Conservation (phyloP, 2,329 filamentous ascomycete species). For the Capronia coronata region DNA sequence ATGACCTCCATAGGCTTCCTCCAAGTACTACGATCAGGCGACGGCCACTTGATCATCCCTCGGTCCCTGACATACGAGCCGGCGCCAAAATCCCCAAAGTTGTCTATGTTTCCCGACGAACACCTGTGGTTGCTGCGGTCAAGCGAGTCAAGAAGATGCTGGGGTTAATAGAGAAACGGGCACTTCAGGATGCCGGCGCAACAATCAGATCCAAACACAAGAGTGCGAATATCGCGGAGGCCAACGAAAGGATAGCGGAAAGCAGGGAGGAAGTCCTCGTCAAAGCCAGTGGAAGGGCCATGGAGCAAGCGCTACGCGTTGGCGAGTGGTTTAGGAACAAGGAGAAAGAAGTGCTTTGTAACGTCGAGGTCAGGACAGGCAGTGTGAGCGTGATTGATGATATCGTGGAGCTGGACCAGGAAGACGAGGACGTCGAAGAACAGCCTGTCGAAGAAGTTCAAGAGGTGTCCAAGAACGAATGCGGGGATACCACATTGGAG, state of each 20-base stretch:
- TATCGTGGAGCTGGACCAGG: conserved; percentile 42
- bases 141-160: conserved; percentile 55
- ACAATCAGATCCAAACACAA: conserved; percentile 19
- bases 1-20: conserved; percentile 19
- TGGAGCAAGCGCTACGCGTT: conserved; percentile 50
- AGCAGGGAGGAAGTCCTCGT: conserved; percentile 47
- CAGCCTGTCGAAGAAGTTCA: conserved; percentile 15
- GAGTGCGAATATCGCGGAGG: conserved; percentile 32
- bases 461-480: conserved; percentile 14
- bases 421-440: conserved; percentile 26
- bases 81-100: conserved; percentile 45
- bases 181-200: conserved; percentile 26
- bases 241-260: conserved; percentile 32
- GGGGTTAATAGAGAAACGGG: conserved; percentile 47
- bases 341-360: conserved; percentile 45
- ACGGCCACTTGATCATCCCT: conserved; percentile 53
- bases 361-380: conserved; percentile 49
- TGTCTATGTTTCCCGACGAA: conserved; percentile 50
- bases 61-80: conserved; percentile 50
- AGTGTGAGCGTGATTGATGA: conserved; percentile 56
- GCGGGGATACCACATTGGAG: conserved; percentile 26
- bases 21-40: conserved; percentile 45
- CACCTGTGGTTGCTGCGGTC: conserved; percentile 54
- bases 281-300: conserved; percentile 56
- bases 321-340: conserved; percentile 48